phyloP scores from a whole-genome alignment of 202 grass and related monocot species.

The Schoenoplectus tabernaemontani region DNA sequence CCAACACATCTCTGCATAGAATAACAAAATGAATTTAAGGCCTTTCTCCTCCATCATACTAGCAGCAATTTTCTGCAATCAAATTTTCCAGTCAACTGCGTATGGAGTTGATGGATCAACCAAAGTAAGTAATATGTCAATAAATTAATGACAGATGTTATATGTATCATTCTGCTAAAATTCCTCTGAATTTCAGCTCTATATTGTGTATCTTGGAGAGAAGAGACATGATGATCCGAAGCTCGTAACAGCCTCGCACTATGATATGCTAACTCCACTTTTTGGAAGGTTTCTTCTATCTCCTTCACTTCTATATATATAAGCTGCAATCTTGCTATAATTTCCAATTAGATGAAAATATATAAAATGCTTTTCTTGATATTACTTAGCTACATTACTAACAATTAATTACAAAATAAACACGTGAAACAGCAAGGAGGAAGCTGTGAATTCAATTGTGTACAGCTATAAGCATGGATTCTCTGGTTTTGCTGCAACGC shows the following conservation, averaged over 20 bases:
- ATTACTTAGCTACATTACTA: background rate
- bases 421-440: slow-evolving; percentile 13
- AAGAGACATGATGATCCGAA: background rate
- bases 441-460: slow-evolving; percentile 19
- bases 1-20: background rate
- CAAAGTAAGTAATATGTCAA: background rate
- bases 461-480: slow-evolving; percentile 1
- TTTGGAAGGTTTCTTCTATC: background rate
- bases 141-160: background rate
- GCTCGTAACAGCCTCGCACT: background rate
- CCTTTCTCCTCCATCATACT: background rate
- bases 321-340: background rate
- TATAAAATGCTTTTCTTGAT: background rate
- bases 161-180: too few species aligned
- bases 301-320: background rate
- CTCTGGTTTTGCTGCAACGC: background rate
- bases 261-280: background rate
- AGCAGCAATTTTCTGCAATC: background rate
- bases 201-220: background rate
- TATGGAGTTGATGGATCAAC: background rate
- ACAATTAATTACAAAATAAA: background rate
- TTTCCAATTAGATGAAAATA: background rate
- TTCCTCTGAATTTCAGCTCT: background rate
- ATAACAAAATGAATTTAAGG: background rate
- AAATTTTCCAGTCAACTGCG: background rate